phyloP scores from a whole-genome alignment of 2,329 filamentous ascomycete genomes.

The Torrubiella hemipterigena region DNA sequence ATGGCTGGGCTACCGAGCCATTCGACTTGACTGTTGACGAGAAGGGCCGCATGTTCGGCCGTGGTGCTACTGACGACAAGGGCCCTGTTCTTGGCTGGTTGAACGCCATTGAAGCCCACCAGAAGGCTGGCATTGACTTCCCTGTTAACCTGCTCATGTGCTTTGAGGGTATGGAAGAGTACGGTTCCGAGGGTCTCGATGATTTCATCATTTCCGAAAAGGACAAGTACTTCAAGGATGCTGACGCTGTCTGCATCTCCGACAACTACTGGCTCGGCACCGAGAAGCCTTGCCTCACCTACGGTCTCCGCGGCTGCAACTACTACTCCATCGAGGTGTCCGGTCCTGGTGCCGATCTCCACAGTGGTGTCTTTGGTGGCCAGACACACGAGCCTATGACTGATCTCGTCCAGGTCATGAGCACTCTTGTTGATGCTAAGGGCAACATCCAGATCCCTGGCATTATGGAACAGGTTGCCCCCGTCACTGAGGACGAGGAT shows the following conservation, averaged over 20 bases:
- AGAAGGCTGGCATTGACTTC: conserved; percentile 87
- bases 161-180: conserved; percentile 99
- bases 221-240: conserved; percentile 88
- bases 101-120: conserved; percentile 95
- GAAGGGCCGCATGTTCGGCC: conserved; percentile 90
- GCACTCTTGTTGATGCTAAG: conserved; percentile 72
- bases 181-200: conserved; percentile 90
- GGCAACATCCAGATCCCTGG: conserved; percentile 94
- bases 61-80: conserved; percentile 95
- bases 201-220: conserved; percentile 87
- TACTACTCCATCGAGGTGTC: conserved; percentile 92
- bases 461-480: conserved; percentile 84
- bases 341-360: conserved; percentile 84
- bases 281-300: conserved; percentile 95
- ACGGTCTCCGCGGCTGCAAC: conserved; percentile 92
- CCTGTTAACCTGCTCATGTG: conserved; percentile 98
- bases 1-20: conserved; percentile 92
- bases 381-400: conserved; percentile 98
- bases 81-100: conserved; percentile 94
- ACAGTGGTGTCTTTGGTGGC: conserved; percentile 94
- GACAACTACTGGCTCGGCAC: conserved; percentile 99
- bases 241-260: conserved; percentile 94
- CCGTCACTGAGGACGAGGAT: conserved; percentile 76
- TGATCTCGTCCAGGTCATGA: conserved; percentile 74
- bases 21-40: conserved; percentile 81